These are phyloP conservation scores for Diaporthe vexans DNA, from an alignment of 2,329 filamentous ascomycete genomes.

Conservation along the genomic window DNA sequence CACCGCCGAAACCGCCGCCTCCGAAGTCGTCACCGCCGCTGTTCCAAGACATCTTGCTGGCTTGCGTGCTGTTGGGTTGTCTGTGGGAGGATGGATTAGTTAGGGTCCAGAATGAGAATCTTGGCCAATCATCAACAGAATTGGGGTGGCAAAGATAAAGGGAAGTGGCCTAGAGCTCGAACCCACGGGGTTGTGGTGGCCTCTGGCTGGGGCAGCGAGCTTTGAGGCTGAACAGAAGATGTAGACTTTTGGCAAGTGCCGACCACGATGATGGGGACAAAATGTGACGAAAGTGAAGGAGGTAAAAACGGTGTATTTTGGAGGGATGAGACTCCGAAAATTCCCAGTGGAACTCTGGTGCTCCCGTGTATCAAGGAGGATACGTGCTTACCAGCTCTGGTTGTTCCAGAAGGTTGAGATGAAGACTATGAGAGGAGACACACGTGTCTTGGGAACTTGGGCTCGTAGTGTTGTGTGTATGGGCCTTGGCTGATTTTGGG, in stretches of 20 bases:
- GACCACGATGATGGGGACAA: neutral
- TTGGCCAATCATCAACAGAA: neutral
- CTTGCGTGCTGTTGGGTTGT: neutral
- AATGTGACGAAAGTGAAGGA: neutral
- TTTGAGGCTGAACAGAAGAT: neutral
- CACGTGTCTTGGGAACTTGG: neutral
- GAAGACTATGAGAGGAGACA: neutral
- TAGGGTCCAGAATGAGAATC: neutral
- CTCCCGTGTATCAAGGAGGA: neutral
- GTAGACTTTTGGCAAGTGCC: neutral
- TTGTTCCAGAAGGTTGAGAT: neutral
- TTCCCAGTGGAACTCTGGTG: neutral
- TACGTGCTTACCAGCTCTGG: slow-evolving; percentile 10
- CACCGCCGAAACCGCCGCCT: neutral
- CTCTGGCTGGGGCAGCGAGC: neutral
- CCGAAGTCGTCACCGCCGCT: slow-evolving; percentile 13
- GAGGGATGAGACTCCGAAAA: neutral
- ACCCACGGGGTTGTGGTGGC: neutral
- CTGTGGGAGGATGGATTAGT: neutral
- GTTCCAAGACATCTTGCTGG: slow-evolving; percentile 35
- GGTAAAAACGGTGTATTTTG: too few relatives aligned
- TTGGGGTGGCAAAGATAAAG: neutral
- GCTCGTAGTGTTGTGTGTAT: neutral
- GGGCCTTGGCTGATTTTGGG: neutral
- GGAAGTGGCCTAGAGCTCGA: neutral